Base-by-base conservation (phyloP, 2,329 filamentous ascomycete genomes). In the Coniochaeta sp. region DNA sequence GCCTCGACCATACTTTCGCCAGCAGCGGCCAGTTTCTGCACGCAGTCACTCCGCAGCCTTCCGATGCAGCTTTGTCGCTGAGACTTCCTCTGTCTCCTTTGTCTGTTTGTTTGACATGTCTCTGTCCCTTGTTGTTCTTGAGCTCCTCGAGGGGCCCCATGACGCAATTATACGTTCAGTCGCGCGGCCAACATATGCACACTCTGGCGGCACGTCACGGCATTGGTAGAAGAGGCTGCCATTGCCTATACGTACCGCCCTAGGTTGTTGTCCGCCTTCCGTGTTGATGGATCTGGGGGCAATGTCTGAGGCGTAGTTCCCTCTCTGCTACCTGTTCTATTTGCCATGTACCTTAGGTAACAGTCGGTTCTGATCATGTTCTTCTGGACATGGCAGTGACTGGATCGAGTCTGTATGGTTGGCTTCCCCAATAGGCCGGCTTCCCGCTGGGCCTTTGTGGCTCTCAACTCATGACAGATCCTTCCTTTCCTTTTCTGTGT, bases 371-470 rank as follows among this genome's bases (percentile, higher is more conserved):
- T 26, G 4, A 26, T 3, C n/a, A n/a, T 9, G 30, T 32, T n/a
- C 30, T n/a, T 9, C 30, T 18, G 22, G 22, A 28, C 42, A 46
- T 6, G 22, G 42, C 42, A 46, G 27, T 22, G 42, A n/a, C n/a
- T n/a, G n/a, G n/a, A n/a, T n/a, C n/a, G n/a, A n/a, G 26, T 3
- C 42, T 6, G 24, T 8, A 28, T 22, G 42, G 7, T 28, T 18
- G 42, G 22, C 42, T n/a, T 26, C 22, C n/a, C 8, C 13, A 14
- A 46, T 46, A 46, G 42, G 42, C 42, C 24, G 22, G 42, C 42
- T 46, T 46, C 24, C 42, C 42, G 42, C 42, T 22, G 20, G 27
- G n/a, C 42, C 46, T 42, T n/a, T 46, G 48, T 52, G 38, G 20
- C 46, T 49, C 22, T 52, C 27, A 42, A 35, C 32, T 16, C n/a